Evolutionary conservation across 139 green algal genomes (phyloP), one percentile per base, ranked within the genome.

Genomic region (Trebouxia sp.): DNA sequence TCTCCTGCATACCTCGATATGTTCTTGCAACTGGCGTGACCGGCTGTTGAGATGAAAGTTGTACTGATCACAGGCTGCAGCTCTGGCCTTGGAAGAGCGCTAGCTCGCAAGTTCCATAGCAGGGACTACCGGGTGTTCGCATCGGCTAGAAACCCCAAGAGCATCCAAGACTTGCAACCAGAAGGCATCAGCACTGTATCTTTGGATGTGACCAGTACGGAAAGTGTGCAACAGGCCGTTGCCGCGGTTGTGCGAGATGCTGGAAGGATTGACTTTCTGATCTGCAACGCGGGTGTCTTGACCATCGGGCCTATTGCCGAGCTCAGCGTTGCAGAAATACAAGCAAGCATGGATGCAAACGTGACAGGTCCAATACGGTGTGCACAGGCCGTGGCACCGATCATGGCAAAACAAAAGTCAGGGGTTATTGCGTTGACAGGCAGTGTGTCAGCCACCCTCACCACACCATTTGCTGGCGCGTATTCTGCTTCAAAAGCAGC

Each of bases 1-100:
- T n/a, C n/a, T n/a, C n/a, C n/a, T n/a, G n/a, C n/a, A n/a, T n/a
- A n/a, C n/a, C n/a, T n/a, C n/a, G n/a, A n/a, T n/a, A n/a, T n/a
- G n/a, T n/a, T n/a, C n/a, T n/a, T n/a, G n/a, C n/a, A n/a, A n/a
- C n/a, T n/a, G n/a, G n/a, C n/a, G n/a, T n/a, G n/a, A n/a, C n/a
- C n/a, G n/a, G n/a, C n/a, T n/a, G n/a, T n/a, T 42, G 3, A 38
- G 11, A 70, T 70, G 62, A 70, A 70, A 42, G 62, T 70, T 1
- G 62, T 70, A 42, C 76, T 90, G 67, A 82, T 91, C 28, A 91
- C 87, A 12, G 87, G 87, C 7, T 91, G 87, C 41, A 88, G 75
- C 37, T 88, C 83, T 32, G 88, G 88, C 2, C 84, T 91, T 28
- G 88, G 88, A 45, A 50, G 89, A 9, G 88, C 82, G 15, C 67